A percentile compares a stretch with the other conserved stretches of the same genome.
phyloP scores from a whole-genome alignment of 495 filamentous ascomycete genomes.

The Xylaria longipes region DNA sequence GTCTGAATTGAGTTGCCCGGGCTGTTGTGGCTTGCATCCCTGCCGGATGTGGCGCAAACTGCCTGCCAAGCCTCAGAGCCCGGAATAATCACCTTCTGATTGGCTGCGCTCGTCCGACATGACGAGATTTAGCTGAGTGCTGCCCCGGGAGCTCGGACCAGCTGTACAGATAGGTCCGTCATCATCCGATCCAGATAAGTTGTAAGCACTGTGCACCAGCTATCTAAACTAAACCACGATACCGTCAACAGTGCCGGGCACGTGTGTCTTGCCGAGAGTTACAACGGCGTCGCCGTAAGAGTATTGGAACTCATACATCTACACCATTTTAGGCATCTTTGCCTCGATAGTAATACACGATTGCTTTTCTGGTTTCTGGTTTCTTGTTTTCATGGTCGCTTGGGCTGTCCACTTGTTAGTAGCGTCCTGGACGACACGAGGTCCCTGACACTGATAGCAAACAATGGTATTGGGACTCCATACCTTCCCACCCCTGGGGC shows the following conservation, averaged over 20 bases:
- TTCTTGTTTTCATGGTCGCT: background rate
- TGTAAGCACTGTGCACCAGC: background rate
- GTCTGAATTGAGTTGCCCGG: conserved; percentile 31
- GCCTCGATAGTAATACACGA: background rate
- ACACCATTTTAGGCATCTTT: background rate
- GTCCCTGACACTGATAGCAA: background rate
- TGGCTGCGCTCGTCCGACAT: conserved; percentile 23
- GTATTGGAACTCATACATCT: background rate
- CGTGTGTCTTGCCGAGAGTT: background rate
- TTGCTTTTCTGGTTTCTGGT: background rate
- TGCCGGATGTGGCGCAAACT: conserved; percentile 10
- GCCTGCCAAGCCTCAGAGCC: background rate
- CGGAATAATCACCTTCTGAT: conserved; percentile 38
- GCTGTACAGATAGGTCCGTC: background rate
- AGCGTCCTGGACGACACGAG: background rate
- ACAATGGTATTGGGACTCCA: conserved; percentile 13
- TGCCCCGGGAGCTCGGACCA: conserved; percentile 18
- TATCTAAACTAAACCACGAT: background rate
- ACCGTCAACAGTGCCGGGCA: background rate
- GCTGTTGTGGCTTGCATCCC: conserved; percentile 14
- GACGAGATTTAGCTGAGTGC: background rate
- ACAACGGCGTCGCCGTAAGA: background rate
- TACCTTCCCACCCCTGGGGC: conserved; percentile 24
- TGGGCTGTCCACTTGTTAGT: background rate
- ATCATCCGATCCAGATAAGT: conserved; percentile 17